Conservation (phyloP, 257 asterid genomes). For the Asclepias syriaca region DNA sequence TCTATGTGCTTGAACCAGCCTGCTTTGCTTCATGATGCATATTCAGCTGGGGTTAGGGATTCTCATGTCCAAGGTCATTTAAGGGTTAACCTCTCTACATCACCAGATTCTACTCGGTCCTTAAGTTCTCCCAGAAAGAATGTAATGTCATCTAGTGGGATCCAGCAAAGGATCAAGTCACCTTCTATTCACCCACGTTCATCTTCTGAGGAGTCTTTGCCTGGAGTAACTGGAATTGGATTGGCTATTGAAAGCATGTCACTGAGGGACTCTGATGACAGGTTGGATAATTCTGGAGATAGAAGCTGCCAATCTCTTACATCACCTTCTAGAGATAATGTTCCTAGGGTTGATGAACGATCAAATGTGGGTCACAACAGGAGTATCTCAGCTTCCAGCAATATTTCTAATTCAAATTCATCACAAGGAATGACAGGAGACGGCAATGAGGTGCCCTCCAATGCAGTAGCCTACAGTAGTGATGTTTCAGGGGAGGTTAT, state of each 20-base stretch:
- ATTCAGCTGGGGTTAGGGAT: conserved; percentile 39
- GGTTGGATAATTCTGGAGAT: conserved; percentile 57
- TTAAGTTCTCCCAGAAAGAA: conserved; percentile 41
- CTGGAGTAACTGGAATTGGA: conserved; percentile 34
- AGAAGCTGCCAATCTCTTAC: conserved; percentile 33
- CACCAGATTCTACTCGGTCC: conserved; percentile 37
- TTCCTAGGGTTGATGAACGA: conserved; percentile 31
- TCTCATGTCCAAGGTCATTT: conserved; percentile 15
- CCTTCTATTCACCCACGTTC: conserved; percentile 59
- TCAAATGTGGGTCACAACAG: conserved; percentile 45
- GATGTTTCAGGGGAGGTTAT: conserved; percentile 66
- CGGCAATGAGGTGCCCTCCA: conserved; percentile 48
- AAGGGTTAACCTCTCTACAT: conserved; percentile 36
- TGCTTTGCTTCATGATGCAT: conserved; percentile 50
- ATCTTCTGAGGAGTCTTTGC: conserved; percentile 49
- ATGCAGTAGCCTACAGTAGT: conserved; percentile 41
- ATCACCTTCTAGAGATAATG: conserved; percentile 45
- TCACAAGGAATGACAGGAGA: conserved; percentile 52
- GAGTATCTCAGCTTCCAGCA: conserved; percentile 55
- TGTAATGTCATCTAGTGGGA: conserved; percentile 33
- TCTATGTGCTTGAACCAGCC: conserved; percentile 50
- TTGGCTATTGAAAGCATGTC: conserved; percentile 43
- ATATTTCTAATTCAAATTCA: conserved; percentile 44
- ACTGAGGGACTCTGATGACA: conserved; percentile 48
- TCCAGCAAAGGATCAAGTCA: conserved; percentile 26